Percentiles rank a stretch among this genome's conserved stretches.
phyloP scores from a whole-genome alignment of 148 eudicot species.

The Vaccinium macrocarpon region DNA sequence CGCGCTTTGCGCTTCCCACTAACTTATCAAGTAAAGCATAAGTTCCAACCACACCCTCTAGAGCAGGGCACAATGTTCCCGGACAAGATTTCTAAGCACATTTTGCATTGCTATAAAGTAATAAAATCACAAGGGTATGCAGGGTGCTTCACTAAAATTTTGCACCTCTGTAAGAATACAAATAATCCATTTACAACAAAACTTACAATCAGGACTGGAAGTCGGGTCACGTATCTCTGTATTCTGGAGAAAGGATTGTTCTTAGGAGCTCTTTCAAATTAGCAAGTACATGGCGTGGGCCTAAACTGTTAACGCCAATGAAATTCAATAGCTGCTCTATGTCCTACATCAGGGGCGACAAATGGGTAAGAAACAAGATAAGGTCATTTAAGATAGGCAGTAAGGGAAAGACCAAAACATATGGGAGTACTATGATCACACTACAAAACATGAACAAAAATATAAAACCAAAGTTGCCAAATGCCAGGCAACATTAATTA shows the following conservation, averaged over 20 bases:
- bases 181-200: conserved; percentile 31
- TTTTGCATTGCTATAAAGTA: neutral
- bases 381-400: neutral
- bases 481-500: too few relatives aligned
- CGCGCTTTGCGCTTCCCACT: neutral
- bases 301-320: conserved; percentile 79
- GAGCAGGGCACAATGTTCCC: neutral
- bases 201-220: conserved; percentile 26
- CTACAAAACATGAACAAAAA: neutral
- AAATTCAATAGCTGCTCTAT: conserved; percentile 90
- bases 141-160: conserved; percentile 33
- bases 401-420: neutral
- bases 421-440: neutral
- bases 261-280: conserved; percentile 80
- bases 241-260: conserved; percentile 70
- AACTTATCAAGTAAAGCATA: neutral
- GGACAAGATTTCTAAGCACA: neutral
- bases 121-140: conserved; percentile 11
- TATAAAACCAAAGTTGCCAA: neutral
- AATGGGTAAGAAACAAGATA: neutral
- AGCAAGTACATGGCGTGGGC: conserved; percentile 86
- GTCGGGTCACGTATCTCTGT: conserved; percentile 45
- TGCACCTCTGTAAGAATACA: conserved; percentile 34
- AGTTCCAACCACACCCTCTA: neutral
- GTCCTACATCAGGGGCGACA: conserved; percentile 50